phyloP scores from a whole-genome alignment of 805 yeast species.

The Metschnikowia anglica region DNA sequence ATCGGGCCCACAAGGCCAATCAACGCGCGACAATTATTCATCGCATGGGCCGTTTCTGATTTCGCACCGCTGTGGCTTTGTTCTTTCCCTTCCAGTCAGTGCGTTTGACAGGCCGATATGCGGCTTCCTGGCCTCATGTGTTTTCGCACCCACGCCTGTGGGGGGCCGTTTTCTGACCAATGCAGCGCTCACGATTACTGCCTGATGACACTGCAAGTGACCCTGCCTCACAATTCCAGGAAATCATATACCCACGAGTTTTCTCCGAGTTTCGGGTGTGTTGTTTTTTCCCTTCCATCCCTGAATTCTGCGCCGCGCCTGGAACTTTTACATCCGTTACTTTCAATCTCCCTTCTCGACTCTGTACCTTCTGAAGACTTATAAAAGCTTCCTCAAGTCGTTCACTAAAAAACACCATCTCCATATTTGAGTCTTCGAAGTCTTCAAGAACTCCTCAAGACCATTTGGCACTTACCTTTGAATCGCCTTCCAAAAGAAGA shows the following conservation, averaged over 20 bases:
- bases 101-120: slow-evolving; percentile 17
- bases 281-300: not conserved
- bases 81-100: not conserved
- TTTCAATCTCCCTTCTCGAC: too few relatives aligned
- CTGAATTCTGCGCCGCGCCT: too few relatives aligned
- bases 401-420: too few relatives aligned
- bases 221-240: not conserved
- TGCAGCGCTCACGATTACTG: slow-evolving; percentile 9
- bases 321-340: too few relatives aligned
- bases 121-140: slow-evolving; percentile 11
- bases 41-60: slow-evolving; percentile 1
- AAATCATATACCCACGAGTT: slow-evolving; percentile 3
- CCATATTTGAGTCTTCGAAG: too few relatives aligned
- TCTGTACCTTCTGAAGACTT: too few relatives aligned
- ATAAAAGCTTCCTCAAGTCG: too few relatives aligned
- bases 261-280: not conserved
- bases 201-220: slow-evolving; percentile 1
- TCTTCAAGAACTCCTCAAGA: too few relatives aligned
- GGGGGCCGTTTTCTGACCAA: slow-evolving; percentile 8
- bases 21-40: slow-evolving; percentile 18
- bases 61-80: not conserved
- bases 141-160: slow-evolving; percentile 17
- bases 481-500: not conserved
- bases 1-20: slow-evolving; percentile 14
- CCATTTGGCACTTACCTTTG: too few relatives aligned